Evolutionary conservation across 75 land plant species (phyloP).

Genomic region (Picea glauca): DNA sequence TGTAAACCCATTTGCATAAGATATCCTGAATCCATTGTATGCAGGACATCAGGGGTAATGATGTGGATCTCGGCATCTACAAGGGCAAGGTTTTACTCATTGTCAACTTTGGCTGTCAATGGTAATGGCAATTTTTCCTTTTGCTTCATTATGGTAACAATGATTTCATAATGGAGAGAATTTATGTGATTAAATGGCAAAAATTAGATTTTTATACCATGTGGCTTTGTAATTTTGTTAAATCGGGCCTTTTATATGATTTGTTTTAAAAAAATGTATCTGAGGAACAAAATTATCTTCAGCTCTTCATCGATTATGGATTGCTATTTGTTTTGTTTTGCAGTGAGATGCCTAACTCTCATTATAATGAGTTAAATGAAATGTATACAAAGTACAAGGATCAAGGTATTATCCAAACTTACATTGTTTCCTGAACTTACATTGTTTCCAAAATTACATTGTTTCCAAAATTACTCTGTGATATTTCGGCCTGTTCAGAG

Average conservation of each 20-base stretch:
- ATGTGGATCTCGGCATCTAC: conserved; percentile 71
- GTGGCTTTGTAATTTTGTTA: too few species aligned
- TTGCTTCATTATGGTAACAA: background rate
- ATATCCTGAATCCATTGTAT: background rate
- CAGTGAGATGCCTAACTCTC: conserved; percentile 64
- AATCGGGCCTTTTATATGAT: too few species aligned
- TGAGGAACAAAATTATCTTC: too few species aligned
- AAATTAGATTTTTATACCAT: background rate
- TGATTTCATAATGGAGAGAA: background rate
- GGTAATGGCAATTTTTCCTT: conserved; percentile 26
- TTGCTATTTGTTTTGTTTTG: background rate
- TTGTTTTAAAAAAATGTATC: too few species aligned
- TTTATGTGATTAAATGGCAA: background rate
- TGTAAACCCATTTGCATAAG: background rate
- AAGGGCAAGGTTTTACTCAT: conserved; percentile 82
- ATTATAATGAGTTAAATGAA: conserved; percentile 70
- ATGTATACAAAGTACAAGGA: conserved; percentile 66
- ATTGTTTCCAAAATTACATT: too few species aligned
- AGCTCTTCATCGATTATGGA: background rate
- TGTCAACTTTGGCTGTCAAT: conserved; percentile 91
- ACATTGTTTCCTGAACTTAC: too few species aligned
- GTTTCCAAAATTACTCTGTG: too few species aligned
- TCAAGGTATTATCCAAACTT: conserved; percentile 27
- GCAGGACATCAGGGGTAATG: conserved; percentile 69
- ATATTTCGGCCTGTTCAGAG: background rate